Percentiles rank a stretch among this genome's conserved stretches.
Conservation (phyloP, 495 filamentous ascomycete genomes). For the Annulohypoxylon nitens region DNA sequence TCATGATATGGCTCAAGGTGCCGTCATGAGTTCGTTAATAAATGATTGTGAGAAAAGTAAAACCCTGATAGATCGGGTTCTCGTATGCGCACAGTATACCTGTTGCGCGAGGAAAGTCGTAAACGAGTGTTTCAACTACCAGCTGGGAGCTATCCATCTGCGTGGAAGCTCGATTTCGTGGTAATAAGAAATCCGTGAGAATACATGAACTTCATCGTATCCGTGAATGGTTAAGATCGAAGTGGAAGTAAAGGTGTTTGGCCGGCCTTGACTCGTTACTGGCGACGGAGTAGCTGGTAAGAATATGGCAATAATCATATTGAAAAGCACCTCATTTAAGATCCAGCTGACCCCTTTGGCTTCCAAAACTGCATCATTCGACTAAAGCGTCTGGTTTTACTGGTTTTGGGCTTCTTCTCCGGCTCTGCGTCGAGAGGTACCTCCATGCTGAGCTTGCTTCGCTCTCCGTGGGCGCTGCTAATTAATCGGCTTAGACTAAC, state of each 20-base stretch:
- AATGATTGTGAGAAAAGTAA: constrained; percentile 35
- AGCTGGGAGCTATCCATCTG: constrained; percentile 25
- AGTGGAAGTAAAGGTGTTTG: constrained; percentile 7
- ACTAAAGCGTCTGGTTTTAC: constrained; percentile 78
- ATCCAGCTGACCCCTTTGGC: constrained; percentile 55
- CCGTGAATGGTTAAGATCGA: constrained; percentile 19
- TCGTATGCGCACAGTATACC: constrained; percentile 38
- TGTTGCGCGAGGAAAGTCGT: constrained; percentile 40
- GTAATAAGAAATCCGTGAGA: constrained; percentile 41
- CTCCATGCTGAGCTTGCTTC: constrained; percentile 84
- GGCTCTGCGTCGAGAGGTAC: constrained; percentile 66
- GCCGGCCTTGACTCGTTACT: constrained; percentile 1
- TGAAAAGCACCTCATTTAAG: constrained; percentile 24
- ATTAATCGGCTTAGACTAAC: constrained; percentile 88
- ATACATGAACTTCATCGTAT: constrained; percentile 42
- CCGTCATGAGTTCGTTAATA: constrained; percentile 59
- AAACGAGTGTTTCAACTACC: constrained; percentile 36
- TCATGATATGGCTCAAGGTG: constrained; percentile 45
- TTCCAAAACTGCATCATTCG: constrained; percentile 90
- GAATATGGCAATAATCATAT: neutral
- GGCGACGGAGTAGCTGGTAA: neutral
- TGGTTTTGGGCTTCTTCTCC: constrained; percentile 75
- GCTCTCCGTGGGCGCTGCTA: constrained; percentile 79
- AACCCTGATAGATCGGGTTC: constrained; percentile 37
- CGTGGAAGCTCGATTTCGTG: constrained; percentile 27